These are phyloP conservation scores for Xerocomus minutiporus DNA, from an alignment of 1,284 basidiomycete species.

Conservation along the genomic window DNA sequence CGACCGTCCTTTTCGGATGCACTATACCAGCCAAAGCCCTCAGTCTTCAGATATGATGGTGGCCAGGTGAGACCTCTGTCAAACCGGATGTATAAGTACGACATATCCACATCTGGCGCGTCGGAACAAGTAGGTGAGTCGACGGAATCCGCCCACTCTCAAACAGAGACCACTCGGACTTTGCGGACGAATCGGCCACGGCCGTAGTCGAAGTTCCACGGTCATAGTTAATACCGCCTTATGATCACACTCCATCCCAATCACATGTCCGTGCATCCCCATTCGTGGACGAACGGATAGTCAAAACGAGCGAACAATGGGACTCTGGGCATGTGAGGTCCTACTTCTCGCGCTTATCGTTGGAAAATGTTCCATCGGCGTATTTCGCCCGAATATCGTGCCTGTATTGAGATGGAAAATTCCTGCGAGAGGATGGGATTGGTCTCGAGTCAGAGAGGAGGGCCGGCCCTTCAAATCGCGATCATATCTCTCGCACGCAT, in stretches of 20 bases:
- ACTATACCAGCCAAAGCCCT: neutral
- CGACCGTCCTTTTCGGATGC: neutral
- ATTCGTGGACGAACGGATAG: neutral
- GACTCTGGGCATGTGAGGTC: neutral
- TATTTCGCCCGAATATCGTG: neutral
- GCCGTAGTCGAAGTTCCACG: neutral
- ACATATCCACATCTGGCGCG: neutral
- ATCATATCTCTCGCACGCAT: neutral
- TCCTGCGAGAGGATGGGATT: neutral
- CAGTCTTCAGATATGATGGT: neutral
- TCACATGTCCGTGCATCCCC: neutral
- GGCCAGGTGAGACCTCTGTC: neutral
- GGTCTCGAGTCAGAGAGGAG: neutral
- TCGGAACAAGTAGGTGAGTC: neutral
- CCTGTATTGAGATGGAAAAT: neutral
- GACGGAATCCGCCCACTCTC: neutral
- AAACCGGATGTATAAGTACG: neutral
- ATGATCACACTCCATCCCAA: conserved; percentile 19
- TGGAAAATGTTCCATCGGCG: neutral
- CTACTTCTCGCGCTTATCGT: neutral
- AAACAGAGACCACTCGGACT: neutral
- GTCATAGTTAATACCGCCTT: conserved; percentile 1
- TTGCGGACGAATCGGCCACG: neutral
- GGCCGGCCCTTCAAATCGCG: no score
- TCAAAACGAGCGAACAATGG: neutral